These are phyloP conservation scores for Verticillium albo-atrum DNA, from an alignment of 2,329 filamentous ascomycete genomes.

Conservation along the genomic window DNA sequence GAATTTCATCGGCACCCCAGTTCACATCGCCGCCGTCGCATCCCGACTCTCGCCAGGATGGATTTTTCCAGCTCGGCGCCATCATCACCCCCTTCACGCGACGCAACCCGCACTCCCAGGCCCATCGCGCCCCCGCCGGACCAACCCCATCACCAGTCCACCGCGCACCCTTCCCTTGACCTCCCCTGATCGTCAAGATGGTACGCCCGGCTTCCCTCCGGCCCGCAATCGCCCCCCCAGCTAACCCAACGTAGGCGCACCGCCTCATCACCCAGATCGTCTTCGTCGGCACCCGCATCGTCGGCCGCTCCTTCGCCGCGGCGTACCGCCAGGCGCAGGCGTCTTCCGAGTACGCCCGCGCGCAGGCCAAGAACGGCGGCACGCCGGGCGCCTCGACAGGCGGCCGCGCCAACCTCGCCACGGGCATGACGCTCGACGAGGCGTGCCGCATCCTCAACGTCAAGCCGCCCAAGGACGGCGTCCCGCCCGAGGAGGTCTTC, in stretches of 20 bases:
- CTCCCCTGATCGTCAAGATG: conserved; percentile 4
- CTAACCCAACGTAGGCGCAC: conserved; percentile 9
- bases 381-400: conserved; percentile 32
- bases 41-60: not conserved
- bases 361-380: conserved; percentile 58
- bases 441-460: conserved; percentile 97
- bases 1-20: not conserved
- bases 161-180: not conserved
- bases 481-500: conserved; percentile 74
- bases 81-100: not conserved
- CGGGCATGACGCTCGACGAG: conserved; percentile 88
- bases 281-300: conserved; percentile 82
- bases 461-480: conserved; percentile 74
- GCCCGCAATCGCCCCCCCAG: not conserved
- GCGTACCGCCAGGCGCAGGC: conserved; percentile 95
- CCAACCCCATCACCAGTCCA: not conserved
- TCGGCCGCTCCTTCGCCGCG: conserved; percentile 88
- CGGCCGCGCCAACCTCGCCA: conserved; percentile 49
- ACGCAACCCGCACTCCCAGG: not conserved
- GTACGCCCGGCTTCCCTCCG: conserved; percentile 2
- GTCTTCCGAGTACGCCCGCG: conserved; percentile 74
- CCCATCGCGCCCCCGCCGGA: not conserved
- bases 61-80: not conserved
- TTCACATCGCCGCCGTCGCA: not conserved
- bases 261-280: conserved; percentile 82